Percentiles rank a stretch among this genome's conserved stretches.
These are phyloP conservation scores for Ettlia oleoabundans DNA, from an alignment of 139 green algal genomes.

Conservation along the genomic window DNA sequence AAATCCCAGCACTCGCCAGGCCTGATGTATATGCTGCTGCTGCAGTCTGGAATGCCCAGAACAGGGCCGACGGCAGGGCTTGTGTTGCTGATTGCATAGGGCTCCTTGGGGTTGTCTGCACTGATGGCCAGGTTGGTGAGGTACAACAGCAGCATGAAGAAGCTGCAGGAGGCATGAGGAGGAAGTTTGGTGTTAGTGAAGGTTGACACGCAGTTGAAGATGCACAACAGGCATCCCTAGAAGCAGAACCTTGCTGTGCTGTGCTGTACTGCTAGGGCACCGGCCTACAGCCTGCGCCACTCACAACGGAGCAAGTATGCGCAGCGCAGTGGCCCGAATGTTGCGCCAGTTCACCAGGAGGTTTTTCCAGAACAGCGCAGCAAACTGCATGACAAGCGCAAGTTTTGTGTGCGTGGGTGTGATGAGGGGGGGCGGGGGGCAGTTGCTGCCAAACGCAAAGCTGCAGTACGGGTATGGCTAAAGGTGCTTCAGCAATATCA, in stretches of 20 bases:
- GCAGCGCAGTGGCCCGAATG: constrained; percentile 72
- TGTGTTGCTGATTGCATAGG: constrained; percentile 33
- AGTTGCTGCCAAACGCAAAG: too few species aligned
- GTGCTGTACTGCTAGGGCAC: too few species aligned
- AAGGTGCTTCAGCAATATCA: too few species aligned
- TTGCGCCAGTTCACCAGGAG: constrained; percentile 71
- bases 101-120: constrained; percentile 50
- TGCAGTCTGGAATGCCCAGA: constrained; percentile 58
- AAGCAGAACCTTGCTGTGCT: too few species aligned
- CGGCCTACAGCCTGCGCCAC: too few species aligned
- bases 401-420: not conserved
- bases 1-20: constrained; percentile 47
- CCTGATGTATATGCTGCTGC: constrained; percentile 70
- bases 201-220: too few species aligned
- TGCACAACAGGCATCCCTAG: too few species aligned
- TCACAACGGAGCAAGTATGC: constrained; percentile 78
- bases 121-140: constrained; percentile 69
- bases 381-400: not conserved
- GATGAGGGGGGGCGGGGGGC: too few species aligned
- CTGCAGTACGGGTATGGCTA: too few species aligned
- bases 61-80: constrained; percentile 35
- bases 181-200: too few species aligned
- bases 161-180: too few species aligned
- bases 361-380: constrained; percentile 39
- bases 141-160: constrained; percentile 91